Evolutionary conservation across 2,329 filamentous ascomycete species (phyloP).

Genomic region (Diaporthe vexans): DNA sequence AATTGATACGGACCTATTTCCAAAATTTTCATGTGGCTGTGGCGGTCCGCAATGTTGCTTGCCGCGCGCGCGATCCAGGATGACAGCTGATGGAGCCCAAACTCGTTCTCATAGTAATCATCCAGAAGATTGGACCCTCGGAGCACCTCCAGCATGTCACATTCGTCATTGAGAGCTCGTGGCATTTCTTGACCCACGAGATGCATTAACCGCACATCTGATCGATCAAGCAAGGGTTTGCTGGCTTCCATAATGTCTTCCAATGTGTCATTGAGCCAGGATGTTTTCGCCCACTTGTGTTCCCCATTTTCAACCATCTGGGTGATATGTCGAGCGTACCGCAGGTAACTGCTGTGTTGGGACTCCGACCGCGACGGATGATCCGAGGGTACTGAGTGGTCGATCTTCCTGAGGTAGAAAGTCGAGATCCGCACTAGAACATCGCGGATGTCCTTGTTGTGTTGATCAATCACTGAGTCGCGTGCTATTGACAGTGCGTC

Average conservation of each 20-base stretch:
- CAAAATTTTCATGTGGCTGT: constrained; percentile 52
- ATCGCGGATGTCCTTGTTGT: background rate
- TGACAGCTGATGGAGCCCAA: background rate
- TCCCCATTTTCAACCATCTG: background rate
- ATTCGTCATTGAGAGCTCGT: constrained; percentile 49
- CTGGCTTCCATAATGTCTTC: constrained; percentile 37
- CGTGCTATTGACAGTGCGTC: background rate
- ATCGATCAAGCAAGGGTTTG: background rate
- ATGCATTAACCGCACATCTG: constrained; percentile 45
- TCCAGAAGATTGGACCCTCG: constrained; percentile 8
- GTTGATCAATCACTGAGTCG: background rate
- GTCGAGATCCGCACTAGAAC: background rate
- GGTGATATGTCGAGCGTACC: background rate
- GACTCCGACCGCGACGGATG: background rate
- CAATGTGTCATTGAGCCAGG: constrained; percentile 34
- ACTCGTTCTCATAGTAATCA: constrained; percentile 17
- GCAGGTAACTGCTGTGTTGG: background rate
- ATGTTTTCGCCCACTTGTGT: constrained; percentile 15
- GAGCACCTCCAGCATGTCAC: constrained; percentile 49
- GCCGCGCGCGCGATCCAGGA: constrained; percentile 4
- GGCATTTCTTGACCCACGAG: constrained; percentile 50
- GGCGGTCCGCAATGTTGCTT: constrained; percentile 50
- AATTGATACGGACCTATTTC: constrained; percentile 47
- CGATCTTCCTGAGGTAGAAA: constrained; percentile 25
- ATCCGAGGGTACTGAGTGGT: background rate